A percentile compares a stretch with the other conserved stretches of the same genome.
Evolutionary conservation across 352 stramenopile species (phyloP).

Genomic region (Elongisporangium anandrum): DNA sequence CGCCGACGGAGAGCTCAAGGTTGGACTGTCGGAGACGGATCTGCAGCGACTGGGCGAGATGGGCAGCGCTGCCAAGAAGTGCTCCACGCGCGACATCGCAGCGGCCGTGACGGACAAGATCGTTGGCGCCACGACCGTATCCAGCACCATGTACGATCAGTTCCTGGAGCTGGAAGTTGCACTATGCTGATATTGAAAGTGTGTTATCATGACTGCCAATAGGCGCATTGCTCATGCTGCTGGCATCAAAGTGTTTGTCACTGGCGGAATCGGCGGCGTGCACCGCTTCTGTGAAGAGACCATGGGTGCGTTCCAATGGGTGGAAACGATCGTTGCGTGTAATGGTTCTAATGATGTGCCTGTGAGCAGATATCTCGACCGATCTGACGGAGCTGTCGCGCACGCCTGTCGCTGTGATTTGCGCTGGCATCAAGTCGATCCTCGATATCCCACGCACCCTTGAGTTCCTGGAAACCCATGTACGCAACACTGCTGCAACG

Average conservation of each 20-base stretch:
- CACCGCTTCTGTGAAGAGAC: conserved; percentile 93
- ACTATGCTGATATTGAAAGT: background rate
- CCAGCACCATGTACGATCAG: conserved; percentile 89
- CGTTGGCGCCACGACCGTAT: conserved; percentile 95
- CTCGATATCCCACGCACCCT: conserved; percentile 96
- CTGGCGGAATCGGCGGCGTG: conserved; percentile 95
- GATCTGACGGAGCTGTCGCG: conserved; percentile 95
- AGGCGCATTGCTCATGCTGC: conserved; percentile 91
- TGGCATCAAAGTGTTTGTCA: conserved; percentile 97
- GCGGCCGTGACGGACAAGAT: conserved; percentile 70
- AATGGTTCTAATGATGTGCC: background rate
- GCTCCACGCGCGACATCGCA: conserved; percentile 81
- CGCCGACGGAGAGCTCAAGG: conserved; percentile 88
- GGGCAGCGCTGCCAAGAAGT: conserved; percentile 59
- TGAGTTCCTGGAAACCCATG: conserved; percentile 96
- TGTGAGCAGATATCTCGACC: conserved; percentile 88
- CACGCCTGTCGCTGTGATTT: conserved; percentile 96
- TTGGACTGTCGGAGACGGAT: conserved; percentile 54
- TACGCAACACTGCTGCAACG: conserved; percentile 12
- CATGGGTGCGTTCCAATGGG: conserved; percentile 58
- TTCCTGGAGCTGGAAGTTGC: background rate
- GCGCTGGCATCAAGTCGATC: conserved; percentile 98
- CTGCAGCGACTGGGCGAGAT: conserved; percentile 63
- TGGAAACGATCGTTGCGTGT: background rate
- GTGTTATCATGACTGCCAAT: conserved; percentile 1